Conservation (phyloP, 2,329 filamentous ascomycete genomes). For the Colletotrichum karsti region DNA sequence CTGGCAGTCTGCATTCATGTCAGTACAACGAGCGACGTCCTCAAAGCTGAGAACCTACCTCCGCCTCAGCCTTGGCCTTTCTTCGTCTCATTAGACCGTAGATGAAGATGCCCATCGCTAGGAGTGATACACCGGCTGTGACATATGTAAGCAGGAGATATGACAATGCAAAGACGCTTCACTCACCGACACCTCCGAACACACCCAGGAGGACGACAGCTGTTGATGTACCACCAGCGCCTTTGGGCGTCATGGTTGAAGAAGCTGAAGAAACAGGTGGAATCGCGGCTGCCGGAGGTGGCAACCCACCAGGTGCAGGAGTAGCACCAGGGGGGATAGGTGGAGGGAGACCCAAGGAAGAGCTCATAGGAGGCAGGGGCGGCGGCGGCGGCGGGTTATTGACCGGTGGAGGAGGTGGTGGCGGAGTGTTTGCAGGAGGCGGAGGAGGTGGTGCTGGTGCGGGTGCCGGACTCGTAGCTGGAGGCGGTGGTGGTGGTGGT, state of each 20-base stretch:
- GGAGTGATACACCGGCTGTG: conserved; percentile 17
- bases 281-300: neutral
- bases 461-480: neutral
- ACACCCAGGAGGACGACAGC: conserved; percentile 20
- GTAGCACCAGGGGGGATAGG: neutral
- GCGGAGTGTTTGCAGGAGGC: neutral
- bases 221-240: conserved; percentile 15
- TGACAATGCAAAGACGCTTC: accelerated
- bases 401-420: neutral
- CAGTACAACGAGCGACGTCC: no score
- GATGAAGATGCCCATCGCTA: conserved; percentile 22
- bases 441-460: neutral
- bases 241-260: neutral
- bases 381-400: neutral
- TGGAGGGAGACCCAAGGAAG: neutral
- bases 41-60: no score
- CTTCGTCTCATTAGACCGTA: conserved; percentile 18
- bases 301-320: neutral
- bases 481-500: neutral
- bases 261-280: conserved; percentile 5
- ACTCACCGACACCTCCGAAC: conserved; percentile 25
- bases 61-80: neutral
- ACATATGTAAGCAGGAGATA: neutral
- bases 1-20: neutral
- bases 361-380: neutral